A percentile compares a stretch with the other conserved stretches of the same genome.
phyloP scores from a whole-genome alignment of 805 yeast species.

The Candida krabiensis region DNA sequence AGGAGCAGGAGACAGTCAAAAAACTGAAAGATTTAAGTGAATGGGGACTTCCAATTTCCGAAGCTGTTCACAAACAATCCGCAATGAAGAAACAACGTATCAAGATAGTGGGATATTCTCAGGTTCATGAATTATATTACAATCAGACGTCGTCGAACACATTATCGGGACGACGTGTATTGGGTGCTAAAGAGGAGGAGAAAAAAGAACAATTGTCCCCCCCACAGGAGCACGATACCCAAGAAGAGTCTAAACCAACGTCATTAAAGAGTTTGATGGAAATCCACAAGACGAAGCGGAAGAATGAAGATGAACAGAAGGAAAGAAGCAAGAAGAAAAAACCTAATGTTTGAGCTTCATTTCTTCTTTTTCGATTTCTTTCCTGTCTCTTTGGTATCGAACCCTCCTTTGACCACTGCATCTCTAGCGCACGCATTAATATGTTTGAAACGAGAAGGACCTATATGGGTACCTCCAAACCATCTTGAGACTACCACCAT shows the following conservation, averaged over 20 bases:
- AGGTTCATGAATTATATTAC: conserved; percentile 16
- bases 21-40: conserved; percentile 47
- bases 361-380: conserved; percentile 34
- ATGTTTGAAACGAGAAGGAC: conserved; percentile 93
- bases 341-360: conserved; percentile 15
- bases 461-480: conserved; percentile 90
- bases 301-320: conserved; percentile 3
- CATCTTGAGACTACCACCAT: conserved; percentile 87
- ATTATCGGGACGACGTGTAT: conserved; percentile 29
- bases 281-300: conserved; percentile 4
- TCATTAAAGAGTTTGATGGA: conserved; percentile 5
- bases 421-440: conserved; percentile 88
- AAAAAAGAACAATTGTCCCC: too few species aligned
- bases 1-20: conserved; percentile 32
- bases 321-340: conserved; percentile 3
- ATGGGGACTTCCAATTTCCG: conserved; percentile 45
- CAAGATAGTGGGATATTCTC: conserved; percentile 30
- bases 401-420: conserved; percentile 68
- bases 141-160: conserved; percentile 2
- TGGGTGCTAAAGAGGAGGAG: conserved; percentile 18
- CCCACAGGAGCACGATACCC: not conserved
- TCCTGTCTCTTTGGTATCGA: conserved; percentile 30
- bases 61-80: conserved; percentile 21
- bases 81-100: conserved; percentile 18
- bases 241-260: not conserved